A percentile compares a stretch with the other conserved stretches of the same genome.
These are phyloP conservation scores for Penicillium italicum DNA, from an alignment of 2,329 filamentous ascomycete genomes.

Conservation along the genomic window DNA sequence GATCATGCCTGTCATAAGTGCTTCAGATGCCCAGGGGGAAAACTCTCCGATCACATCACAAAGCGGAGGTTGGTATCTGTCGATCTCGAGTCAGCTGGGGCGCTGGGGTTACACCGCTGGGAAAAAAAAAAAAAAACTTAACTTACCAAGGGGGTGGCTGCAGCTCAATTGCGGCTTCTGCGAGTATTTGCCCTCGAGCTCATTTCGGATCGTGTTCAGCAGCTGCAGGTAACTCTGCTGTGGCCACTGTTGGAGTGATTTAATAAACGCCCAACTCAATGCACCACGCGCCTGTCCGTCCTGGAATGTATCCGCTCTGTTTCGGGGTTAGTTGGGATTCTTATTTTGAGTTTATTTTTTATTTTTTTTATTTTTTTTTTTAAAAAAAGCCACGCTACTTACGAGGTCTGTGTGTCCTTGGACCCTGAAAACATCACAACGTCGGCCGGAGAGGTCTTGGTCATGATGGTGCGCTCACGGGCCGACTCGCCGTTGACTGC, in stretches of 20 bases:
- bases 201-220: constrained; percentile 87
- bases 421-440: constrained; percentile 97
- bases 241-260: constrained; percentile 79
- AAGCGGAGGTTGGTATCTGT: constrained; percentile 63
- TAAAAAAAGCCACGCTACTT: constrained; percentile 14
- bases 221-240: constrained; percentile 94
- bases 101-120: not conserved
- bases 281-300: constrained; percentile 85
- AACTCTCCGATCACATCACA: constrained; percentile 53
- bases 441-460: constrained; percentile 90
- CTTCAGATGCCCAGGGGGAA: not conserved
- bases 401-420: constrained; percentile 82
- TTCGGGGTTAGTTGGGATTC: not conserved
- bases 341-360: no score
- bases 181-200: constrained; percentile 79
- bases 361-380: no score
- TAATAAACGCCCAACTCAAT: constrained; percentile 97
- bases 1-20: not conserved
- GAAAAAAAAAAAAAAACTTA: constrained; percentile 34
- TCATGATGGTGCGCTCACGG: constrained; percentile 74
- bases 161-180: constrained; percentile 97
- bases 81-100: constrained; percentile 13
- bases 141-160: constrained; percentile 89
- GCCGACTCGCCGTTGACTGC: constrained; percentile 74
- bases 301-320: constrained; percentile 85